Conservation (phyloP, 257 asterid species). For the Plantago elongata region DNA sequence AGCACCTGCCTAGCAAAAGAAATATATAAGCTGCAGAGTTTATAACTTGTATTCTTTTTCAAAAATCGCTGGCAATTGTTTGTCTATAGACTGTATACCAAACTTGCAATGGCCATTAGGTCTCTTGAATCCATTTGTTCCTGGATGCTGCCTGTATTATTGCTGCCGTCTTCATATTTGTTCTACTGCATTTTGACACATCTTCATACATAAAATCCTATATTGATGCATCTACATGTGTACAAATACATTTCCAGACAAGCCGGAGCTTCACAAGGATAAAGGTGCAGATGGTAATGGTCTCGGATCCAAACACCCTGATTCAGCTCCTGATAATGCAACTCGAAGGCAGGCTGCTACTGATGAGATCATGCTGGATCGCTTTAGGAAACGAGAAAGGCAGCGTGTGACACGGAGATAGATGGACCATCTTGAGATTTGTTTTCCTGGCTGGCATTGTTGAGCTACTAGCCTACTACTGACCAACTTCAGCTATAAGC, state of each 20-base stretch:
- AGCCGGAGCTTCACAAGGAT: conserved; percentile 59
- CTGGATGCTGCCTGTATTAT: not conserved
- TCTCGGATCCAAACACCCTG: conserved; percentile 41
- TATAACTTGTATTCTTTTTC: no score
- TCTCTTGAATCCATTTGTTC: not conserved
- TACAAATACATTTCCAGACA: conserved; percentile 40
- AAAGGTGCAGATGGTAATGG: conserved; percentile 42
- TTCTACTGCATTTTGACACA: not conserved
- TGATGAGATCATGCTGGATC: conserved; percentile 86
- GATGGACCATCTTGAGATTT: not conserved
- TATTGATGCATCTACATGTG: conserved; percentile 14
- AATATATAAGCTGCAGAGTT: no score
- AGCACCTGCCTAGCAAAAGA: no score
- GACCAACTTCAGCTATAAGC: not conserved
- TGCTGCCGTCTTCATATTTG: not conserved
- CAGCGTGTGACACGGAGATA: conserved; percentile 77
- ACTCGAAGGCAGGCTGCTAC: conserved; percentile 90
- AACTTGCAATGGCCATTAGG: no score
- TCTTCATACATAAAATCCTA: conserved; percentile 4
- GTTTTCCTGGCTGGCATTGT: not conserved
- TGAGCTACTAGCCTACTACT: not conserved
- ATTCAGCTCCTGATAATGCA: conserved; percentile 48
- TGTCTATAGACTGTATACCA: no score
- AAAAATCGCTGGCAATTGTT: no score
- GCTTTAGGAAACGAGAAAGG: conserved; percentile 90